Conservation (phyloP, 768 basidiomycete genomes). For the Hydnum rufescens region DNA sequence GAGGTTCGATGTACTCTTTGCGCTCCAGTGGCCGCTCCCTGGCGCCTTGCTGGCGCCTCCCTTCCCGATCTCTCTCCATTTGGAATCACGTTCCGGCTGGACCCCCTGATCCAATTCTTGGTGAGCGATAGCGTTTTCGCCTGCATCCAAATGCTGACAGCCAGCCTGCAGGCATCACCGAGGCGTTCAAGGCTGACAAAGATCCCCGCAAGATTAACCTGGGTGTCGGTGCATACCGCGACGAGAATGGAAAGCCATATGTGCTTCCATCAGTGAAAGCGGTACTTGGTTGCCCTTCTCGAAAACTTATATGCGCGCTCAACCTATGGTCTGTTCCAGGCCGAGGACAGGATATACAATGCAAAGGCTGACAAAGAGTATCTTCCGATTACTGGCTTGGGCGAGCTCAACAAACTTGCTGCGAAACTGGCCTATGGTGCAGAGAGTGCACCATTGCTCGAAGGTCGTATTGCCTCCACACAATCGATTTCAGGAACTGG, state of each 20-base stretch:
- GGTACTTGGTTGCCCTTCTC: conserved; percentile 23
- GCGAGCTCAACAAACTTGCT: conserved; percentile 69
- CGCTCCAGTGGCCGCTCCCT: background rate
- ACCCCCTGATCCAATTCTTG: conserved; percentile 85
- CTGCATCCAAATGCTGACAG: background rate
- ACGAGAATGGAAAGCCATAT: conserved; percentile 88
- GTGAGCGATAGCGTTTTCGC: conserved; percentile 22
- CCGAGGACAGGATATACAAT: conserved; percentile 49
- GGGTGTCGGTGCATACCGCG: conserved; percentile 92
- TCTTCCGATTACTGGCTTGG: conserved; percentile 81
- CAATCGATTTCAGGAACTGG: conserved; percentile 98
- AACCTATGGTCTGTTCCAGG: conserved; percentile 24
- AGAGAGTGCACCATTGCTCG: conserved; percentile 49
- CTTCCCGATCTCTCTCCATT: conserved; percentile 38
- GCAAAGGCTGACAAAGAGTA: conserved; percentile 82
- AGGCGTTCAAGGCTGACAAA: conserved; percentile 93
- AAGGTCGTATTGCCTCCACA: conserved; percentile 64
- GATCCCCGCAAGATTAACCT: conserved; percentile 89
- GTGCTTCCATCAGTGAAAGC: conserved; percentile 77
- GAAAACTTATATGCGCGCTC: background rate
- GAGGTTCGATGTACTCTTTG: background rate
- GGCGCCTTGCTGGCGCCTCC: conserved; percentile 2
- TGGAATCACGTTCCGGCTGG: conserved; percentile 75
- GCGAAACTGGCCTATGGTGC: conserved; percentile 80
- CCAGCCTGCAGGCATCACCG: conserved; percentile 48